phyloP scores from a whole-genome alignment of 2,329 filamentous ascomycete genomes.

The Zarea fungicola region DNA sequence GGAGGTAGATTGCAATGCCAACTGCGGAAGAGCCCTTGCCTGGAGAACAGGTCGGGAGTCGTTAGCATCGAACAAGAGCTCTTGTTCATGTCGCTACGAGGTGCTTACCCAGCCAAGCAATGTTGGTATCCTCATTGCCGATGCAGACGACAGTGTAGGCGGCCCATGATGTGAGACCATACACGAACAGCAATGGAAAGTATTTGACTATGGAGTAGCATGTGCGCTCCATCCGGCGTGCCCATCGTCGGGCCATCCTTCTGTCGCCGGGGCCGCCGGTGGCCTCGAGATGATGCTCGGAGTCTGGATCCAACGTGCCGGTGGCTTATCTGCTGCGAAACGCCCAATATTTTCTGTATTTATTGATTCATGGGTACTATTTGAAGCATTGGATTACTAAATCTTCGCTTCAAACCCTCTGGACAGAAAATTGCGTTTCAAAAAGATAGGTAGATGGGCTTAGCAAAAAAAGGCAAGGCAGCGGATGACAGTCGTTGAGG shows the following conservation, averaged over 20 bases:
- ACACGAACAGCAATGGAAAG: slow-evolving; percentile 86
- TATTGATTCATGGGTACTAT: neutral
- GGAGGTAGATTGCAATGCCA: slow-evolving; percentile 65
- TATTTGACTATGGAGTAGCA: slow-evolving; percentile 77
- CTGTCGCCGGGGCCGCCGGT: slow-evolving; percentile 14
- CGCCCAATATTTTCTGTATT: neutral
- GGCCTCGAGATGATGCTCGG: slow-evolving; percentile 15
- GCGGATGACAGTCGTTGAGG: neutral
- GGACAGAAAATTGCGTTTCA: neutral
- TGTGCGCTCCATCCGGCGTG: slow-evolving; percentile 68
- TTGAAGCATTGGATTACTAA: neutral
- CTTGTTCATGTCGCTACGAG: neutral
- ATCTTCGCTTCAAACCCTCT: neutral
- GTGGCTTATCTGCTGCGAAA: slow-evolving; percentile 27
- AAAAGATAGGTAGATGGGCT: neutral
- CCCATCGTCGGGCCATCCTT: slow-evolving; percentile 56
- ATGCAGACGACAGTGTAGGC: slow-evolving; percentile 80
- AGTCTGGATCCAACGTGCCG: slow-evolving; percentile 11
- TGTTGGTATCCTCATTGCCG: slow-evolving; percentile 51
- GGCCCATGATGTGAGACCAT: slow-evolving; percentile 86
- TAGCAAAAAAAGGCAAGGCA: neutral
- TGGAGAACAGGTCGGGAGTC: slow-evolving; percentile 24
- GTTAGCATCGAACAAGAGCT: neutral
- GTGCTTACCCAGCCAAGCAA: slow-evolving; percentile 52
- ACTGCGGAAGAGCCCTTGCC: slow-evolving; percentile 53